These are phyloP conservation scores for Stachybotrys chlorohalonatus DNA, from an alignment of 2,329 filamentous ascomycete genomes.

Conservation along the genomic window DNA sequence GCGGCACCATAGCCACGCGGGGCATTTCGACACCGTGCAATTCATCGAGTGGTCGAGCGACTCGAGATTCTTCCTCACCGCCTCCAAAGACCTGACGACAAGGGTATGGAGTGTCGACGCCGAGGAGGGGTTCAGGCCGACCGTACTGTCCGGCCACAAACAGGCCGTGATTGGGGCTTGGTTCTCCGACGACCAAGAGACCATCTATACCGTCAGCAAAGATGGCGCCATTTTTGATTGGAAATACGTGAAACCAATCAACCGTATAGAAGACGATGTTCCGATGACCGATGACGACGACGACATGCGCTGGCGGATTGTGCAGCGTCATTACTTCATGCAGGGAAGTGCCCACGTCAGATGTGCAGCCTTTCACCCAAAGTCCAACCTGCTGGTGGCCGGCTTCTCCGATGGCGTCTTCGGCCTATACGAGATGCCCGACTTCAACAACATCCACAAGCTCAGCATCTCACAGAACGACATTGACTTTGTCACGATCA, in stretches of 20 bases:
- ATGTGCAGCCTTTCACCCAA: slow-evolving; percentile 82
- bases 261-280: slow-evolving; percentile 45
- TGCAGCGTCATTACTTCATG: slow-evolving; percentile 88
- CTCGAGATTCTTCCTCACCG: slow-evolving; percentile 87
- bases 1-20: slow-evolving; percentile 73
- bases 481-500: slow-evolving; percentile 91
- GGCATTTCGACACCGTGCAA: slow-evolving; percentile 80
- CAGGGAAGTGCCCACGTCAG: slow-evolving; percentile 80
- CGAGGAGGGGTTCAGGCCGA: slow-evolving; percentile 82
- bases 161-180: slow-evolving; percentile 90
- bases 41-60: slow-evolving; percentile 94
- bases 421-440: slow-evolving; percentile 88
- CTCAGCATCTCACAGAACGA: slow-evolving; percentile 91
- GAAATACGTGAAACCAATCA: slow-evolving; percentile 65
- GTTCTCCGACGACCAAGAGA: slow-evolving; percentile 92
- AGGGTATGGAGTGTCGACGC: slow-evolving; percentile 89
- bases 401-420: slow-evolving; percentile 95
- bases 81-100: slow-evolving; percentile 85
- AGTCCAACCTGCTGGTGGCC: slow-evolving; percentile 85
- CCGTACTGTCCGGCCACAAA: slow-evolving; percentile 82
- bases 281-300: slow-evolving; percentile 51
- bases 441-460: slow-evolving; percentile 92
- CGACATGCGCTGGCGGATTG: slow-evolving; percentile 81
- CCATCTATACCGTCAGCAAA: slow-evolving; percentile 91
- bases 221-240: slow-evolving; percentile 95